phyloP scores from a whole-genome alignment of 2,329 filamentous ascomycete species.

The Xylaria sp. region DNA sequence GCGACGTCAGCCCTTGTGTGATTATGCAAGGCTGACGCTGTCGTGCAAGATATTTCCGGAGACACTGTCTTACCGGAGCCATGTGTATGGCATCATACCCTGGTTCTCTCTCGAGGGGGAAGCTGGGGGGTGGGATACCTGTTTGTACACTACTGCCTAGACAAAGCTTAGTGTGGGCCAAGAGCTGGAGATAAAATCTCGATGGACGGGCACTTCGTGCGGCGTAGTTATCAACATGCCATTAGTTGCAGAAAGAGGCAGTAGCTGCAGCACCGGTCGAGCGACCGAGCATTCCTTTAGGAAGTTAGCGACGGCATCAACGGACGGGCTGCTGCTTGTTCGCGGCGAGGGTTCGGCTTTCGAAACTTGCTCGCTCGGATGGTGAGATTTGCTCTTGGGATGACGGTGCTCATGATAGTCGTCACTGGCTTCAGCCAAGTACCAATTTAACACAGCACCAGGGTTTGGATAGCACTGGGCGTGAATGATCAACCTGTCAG shows the following conservation, averaged over 20 bases:
- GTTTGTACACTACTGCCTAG: too few relatives aligned
- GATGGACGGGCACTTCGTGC: too few relatives aligned
- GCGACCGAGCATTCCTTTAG: slow-evolving; percentile 8
- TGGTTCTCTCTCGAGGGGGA: background rate
- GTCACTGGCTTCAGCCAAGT: slow-evolving; percentile 10
- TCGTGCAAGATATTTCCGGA: background rate
- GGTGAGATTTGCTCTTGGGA: slow-evolving; percentile 10
- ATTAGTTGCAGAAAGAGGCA: too few relatives aligned
- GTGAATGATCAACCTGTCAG: slow-evolving; percentile 22
- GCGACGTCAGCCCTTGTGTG: slow-evolving; percentile 13
- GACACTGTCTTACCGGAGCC: background rate
- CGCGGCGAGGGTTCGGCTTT: slow-evolving; percentile 8
- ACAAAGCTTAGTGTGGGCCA: too few relatives aligned
- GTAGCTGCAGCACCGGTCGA: too few relatives aligned
- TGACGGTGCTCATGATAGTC: slow-evolving; percentile 26
- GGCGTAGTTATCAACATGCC: too few relatives aligned
- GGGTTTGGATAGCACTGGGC: slow-evolving; percentile 5
- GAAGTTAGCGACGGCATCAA: slow-evolving; percentile 23
- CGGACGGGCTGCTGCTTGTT: background rate
- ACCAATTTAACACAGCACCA: slow-evolving; percentile 24
- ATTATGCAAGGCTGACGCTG: slow-evolving; percentile 14
- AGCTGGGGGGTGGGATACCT: too few relatives aligned
- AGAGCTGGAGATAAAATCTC: too few relatives aligned
- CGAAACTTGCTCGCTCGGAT: slow-evolving; percentile 18
- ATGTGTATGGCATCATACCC: background rate